Conservation (phyloP, 1,284 basidiomycete species). For the Hypsizygus ulmarius region DNA sequence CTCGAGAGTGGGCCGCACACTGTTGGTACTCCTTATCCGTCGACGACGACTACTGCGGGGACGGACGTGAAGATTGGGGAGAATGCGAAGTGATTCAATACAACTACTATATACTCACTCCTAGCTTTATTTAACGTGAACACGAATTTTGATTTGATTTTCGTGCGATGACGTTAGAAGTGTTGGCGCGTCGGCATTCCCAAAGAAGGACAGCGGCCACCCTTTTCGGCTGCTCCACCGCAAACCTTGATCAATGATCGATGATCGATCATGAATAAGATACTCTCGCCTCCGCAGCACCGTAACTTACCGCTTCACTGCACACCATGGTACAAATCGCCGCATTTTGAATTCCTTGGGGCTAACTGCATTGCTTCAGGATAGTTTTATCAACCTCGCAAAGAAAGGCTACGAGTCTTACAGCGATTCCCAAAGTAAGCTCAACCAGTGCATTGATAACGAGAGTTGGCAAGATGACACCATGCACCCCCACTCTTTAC, state of each 20-base stretch:
- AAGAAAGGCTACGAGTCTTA: slow-evolving; percentile 61
- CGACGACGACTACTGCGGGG: slow-evolving; percentile 6
- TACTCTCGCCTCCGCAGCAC: background rate
- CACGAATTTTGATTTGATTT: too few relatives aligned
- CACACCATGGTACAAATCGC: slow-evolving; percentile 13
- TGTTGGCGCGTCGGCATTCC: too few relatives aligned
- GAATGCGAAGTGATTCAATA: slow-evolving; percentile 6
- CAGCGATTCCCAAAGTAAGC: slow-evolving; percentile 38
- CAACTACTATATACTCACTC: too few relatives aligned
- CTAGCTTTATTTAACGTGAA: too few relatives aligned
- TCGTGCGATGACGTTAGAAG: too few relatives aligned
- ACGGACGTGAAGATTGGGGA: slow-evolving; percentile 15
- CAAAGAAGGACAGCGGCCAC: too few relatives aligned
- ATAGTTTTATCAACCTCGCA: slow-evolving; percentile 63
- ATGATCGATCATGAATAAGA: too few relatives aligned
- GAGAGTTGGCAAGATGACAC: slow-evolving; percentile 10
- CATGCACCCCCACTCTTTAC: slow-evolving; percentile 9
- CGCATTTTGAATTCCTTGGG: background rate
- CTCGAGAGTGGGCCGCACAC: slow-evolving; percentile 43
- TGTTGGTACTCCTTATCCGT: slow-evolving; percentile 28
- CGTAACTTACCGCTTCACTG: background rate
- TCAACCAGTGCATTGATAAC: slow-evolving; percentile 10
- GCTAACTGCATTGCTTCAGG: slow-evolving; percentile 36
- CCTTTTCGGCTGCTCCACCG: background rate
- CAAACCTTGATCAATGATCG: background rate